Evolutionary conservation across 495 filamentous ascomycete species (phyloP).

Genomic region (Letharia lupina): DNA sequence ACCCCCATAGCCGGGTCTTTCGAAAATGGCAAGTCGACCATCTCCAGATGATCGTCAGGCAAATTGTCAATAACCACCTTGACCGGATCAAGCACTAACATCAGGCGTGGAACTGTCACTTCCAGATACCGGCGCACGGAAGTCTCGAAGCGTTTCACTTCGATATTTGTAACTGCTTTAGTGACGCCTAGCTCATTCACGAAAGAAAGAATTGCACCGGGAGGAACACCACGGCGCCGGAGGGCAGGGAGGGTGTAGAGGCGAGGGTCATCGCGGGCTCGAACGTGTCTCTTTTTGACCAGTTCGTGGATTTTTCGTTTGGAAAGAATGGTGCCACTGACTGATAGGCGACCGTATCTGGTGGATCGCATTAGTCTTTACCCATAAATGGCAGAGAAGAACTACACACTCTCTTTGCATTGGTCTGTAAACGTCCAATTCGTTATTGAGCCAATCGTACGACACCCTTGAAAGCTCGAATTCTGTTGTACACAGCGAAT

Average conservation of each 20-base stretch:
- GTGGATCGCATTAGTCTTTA: slow-evolving; percentile 11
- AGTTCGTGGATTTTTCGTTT: slow-evolving; percentile 76
- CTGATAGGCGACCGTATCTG: slow-evolving; percentile 66
- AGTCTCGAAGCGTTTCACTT: slow-evolving; percentile 67
- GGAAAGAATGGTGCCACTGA: slow-evolving; percentile 72
- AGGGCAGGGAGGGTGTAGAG: slow-evolving; percentile 85
- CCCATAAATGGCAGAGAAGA: background rate
- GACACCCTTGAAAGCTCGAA: slow-evolving; percentile 67
- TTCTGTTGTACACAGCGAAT: slow-evolving; percentile 83
- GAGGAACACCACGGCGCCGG: slow-evolving; percentile 72
- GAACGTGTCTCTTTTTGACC: slow-evolving; percentile 62
- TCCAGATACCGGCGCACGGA: slow-evolving; percentile 75
- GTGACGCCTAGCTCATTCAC: slow-evolving; percentile 85
- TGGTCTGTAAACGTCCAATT: slow-evolving; percentile 67
- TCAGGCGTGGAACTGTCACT: slow-evolving; percentile 70
- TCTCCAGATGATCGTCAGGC: slow-evolving; percentile 53
- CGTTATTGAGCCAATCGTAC: slow-evolving; percentile 81
- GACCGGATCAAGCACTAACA: slow-evolving; percentile 69
- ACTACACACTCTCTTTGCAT: slow-evolving; percentile 68
- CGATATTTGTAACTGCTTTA: slow-evolving; percentile 61
- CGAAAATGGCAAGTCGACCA: slow-evolving; percentile 62
- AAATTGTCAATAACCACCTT: slow-evolving; percentile 63
- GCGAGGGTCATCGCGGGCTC: slow-evolving; percentile 82
- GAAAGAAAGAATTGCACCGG: slow-evolving; percentile 78
- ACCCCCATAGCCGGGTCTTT: slow-evolving; percentile 60